These are phyloP conservation scores for Arthrinium phaeospermum DNA, from an alignment of 2,329 filamentous ascomycete genomes.

Conservation along the genomic window DNA sequence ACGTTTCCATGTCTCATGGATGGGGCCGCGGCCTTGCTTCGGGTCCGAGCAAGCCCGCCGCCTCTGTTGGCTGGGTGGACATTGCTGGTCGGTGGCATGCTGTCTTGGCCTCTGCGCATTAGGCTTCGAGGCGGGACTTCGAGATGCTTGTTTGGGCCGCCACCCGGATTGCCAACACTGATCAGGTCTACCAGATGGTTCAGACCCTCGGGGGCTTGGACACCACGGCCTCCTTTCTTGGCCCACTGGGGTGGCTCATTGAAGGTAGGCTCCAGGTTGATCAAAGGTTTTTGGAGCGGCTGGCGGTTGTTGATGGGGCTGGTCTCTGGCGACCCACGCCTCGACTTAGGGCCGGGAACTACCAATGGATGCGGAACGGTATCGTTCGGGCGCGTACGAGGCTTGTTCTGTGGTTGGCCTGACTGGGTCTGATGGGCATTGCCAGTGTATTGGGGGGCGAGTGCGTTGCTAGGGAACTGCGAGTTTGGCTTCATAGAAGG, in stretches of 20 bases:
- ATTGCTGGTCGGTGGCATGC: conserved; percentile 21
- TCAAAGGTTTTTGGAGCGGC: conserved; percentile 35
- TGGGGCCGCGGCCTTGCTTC: conserved; percentile 36
- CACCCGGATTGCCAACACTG: conserved; percentile 27
- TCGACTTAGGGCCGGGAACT: neutral
- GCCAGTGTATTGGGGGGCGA: conserved; percentile 1
- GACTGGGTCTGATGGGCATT: neutral
- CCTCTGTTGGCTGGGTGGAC: neutral
- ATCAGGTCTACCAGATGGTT: conserved; percentile 39
- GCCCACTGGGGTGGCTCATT: conserved; percentile 40
- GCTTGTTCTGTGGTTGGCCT: neutral
- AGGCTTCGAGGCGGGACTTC: conserved; percentile 34
- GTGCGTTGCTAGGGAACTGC: conserved; percentile 3
- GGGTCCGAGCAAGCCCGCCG: conserved; percentile 29
- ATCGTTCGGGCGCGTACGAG: neutral
- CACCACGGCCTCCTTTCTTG: conserved; percentile 36
- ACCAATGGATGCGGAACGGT: neutral
- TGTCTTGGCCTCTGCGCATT: conserved; percentile 30
- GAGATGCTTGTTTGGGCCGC: conserved; percentile 23
- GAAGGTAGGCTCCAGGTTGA: conserved; percentile 34
- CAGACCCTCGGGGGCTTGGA: conserved; percentile 39
- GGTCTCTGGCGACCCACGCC: neutral
- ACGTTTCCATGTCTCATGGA: conserved; percentile 26
- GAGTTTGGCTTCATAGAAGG: neutral
- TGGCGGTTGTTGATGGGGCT: conserved; percentile 26